Evolutionary conservation across 176 grass and related monocot species (phyloP).

Genomic region (Cymbopogon citratus): DNA sequence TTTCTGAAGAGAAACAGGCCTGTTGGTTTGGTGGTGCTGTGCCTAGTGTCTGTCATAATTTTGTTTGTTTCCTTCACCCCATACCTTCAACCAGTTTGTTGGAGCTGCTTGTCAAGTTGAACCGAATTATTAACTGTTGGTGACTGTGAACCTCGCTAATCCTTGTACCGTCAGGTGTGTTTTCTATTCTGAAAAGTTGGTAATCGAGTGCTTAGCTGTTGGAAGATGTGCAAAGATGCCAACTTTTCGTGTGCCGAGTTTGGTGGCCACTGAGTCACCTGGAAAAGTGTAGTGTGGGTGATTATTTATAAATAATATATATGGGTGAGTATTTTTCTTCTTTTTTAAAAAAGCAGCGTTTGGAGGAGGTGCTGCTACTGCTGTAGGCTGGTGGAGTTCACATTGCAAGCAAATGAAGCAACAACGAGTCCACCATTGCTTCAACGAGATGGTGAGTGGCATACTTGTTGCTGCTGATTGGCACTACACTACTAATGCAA

Average conservation of each 20-base stretch:
- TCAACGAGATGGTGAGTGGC: neutral
- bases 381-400: conserved; percentile 28
- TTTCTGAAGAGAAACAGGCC: conserved; percentile 93
- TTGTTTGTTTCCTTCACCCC: conserved; percentile 19
- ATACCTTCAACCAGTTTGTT: conserved; percentile 16
- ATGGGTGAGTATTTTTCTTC: neutral
- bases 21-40: conserved; percentile 28
- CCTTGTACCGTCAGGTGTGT: neutral
- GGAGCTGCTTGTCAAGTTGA: conserved; percentile 20
- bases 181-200: conserved; percentile 32
- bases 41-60: conserved; percentile 36
- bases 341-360: neutral
- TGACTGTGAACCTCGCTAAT: conserved; percentile 19
- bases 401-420: conserved; percentile 45
- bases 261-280: conserved; percentile 22
- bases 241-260: conserved; percentile 33
- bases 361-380: neutral
- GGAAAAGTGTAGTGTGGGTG: conserved; percentile 10
- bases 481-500: neutral
- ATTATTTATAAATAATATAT: neutral
- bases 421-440: neutral
- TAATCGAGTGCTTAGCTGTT: conserved; percentile 43
- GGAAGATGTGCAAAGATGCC: conserved; percentile 50
- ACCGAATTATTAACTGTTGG: conserved; percentile 16
- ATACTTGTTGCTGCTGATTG: conserved; percentile 15